Base-by-base conservation (phyloP, 148 eudicot species). In the Silene conica region DNA sequence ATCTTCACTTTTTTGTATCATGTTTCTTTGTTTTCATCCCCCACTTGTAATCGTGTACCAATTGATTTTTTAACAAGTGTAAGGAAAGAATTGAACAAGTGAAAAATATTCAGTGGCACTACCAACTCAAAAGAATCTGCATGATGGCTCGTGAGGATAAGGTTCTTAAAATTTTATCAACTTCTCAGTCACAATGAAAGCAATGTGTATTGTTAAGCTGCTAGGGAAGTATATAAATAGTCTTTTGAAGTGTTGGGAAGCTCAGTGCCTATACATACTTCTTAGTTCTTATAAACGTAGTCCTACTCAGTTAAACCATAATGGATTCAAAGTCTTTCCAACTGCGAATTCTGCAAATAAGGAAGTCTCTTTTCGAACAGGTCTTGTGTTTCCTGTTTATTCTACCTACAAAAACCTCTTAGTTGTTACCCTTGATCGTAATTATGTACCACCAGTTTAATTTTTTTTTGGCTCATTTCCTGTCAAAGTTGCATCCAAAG, bases 291-390 rank as follows among this genome's bases (percentile, higher is more conserved):
- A 45, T 52, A 63, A 45, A 52, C 60, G 73, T n/a, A 8, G 31
- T 67, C 64, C 48, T 25, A 10, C 59, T 63, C 3, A 11, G n/a
- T 76, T 38, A 23, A 72, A 19, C 45, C 46, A 75, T 67, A 76
- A 80, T 80, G 83, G 79, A 72, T 67, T 56, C 76, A 34, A 55
- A 50, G 50, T 61, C 76, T 31, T 66, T 60, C 63, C 79, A 76
- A 48, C 67, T 63, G 23, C 79, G 73, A 66, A 58, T 67, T 60
- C 57, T 52, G 76, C 79, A 76, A 67, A 19, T 68, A 19, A 34
- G 79, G 34, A 60, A 57, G 34, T 80, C 73, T 67, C 76, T 80
- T 22, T 76, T 80, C 67, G 79, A 80, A n/a, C 73, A 80, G 83
- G 83, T 80, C 64, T 75, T 50, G 46, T 80, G 73, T 48, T 38